Conservation (phyloP, 2,329 filamentous ascomycete genomes). For the Calonectria honghensis region DNA sequence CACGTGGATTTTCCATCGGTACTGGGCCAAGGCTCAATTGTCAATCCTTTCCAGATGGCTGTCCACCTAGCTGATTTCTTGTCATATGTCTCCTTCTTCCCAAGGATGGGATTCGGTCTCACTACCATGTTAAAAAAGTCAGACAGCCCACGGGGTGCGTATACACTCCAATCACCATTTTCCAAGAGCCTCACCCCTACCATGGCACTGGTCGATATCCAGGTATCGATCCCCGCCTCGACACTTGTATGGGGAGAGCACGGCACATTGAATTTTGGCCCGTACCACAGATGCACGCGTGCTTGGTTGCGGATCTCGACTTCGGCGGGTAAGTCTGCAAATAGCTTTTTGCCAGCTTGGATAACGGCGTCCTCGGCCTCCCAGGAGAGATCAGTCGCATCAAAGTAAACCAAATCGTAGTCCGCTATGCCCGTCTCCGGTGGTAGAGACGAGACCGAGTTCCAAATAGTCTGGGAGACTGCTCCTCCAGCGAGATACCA, state of each 20-base stretch:
- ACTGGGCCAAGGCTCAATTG: conserved; percentile 17
- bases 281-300: conserved; percentile 62
- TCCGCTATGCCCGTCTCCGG: conserved; percentile 60
- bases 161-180: conserved; percentile 57
- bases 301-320: conserved; percentile 64
- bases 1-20: not conserved
- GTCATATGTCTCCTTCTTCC: conserved; percentile 54
- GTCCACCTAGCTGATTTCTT: conserved; percentile 58
- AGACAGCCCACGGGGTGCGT: conserved; percentile 60
- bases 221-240: conserved; percentile 59
- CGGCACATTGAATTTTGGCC: conserved; percentile 55
- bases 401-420: conserved; percentile 62
- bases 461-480: conserved; percentile 64
- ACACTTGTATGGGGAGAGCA: conserved; percentile 57
- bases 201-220: conserved; percentile 61
- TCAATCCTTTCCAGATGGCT: conserved; percentile 55
- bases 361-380: conserved; percentile 61
- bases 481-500: conserved; percentile 62
- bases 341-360: conserved; percentile 55
- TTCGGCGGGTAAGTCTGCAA: conserved; percentile 56
- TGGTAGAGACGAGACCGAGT: conserved; percentile 54
- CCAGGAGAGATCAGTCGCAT: conserved; percentile 59
- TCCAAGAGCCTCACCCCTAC: conserved; percentile 55
- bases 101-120: conserved; percentile 57
- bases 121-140: conserved; percentile 60